A percentile compares a stretch with the other conserved stretches of the same genome.
Evolutionary conservation across 352 stramenopile genomes (phyloP).

Genomic region (Phytophthora cactorum): DNA sequence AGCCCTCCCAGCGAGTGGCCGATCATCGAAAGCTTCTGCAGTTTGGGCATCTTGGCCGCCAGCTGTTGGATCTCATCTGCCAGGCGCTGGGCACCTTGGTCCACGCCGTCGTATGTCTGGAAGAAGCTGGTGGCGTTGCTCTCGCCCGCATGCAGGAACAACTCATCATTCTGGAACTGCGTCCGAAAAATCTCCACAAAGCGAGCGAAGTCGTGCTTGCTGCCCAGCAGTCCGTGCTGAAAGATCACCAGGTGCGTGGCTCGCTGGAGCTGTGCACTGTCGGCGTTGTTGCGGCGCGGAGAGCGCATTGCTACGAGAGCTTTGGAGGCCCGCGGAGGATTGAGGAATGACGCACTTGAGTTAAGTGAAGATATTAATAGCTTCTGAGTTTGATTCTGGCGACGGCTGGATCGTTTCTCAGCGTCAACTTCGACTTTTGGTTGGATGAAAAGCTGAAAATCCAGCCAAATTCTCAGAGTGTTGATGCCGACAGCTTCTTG

Average conservation of each 20-base stretch:
- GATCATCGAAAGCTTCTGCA: constrained; percentile 76
- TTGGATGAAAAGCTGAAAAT: constrained; percentile 1
- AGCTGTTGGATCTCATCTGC: constrained; percentile 69
- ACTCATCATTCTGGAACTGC: constrained; percentile 50
- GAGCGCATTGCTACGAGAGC: constrained; percentile 19
- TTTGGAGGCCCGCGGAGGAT: background rate
- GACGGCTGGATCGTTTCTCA: constrained; percentile 12
- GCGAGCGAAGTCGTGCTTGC: constrained; percentile 62
- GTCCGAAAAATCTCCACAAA: constrained; percentile 61
- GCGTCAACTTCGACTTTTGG: background rate
- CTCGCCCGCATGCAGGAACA: constrained; percentile 54
- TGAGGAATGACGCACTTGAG: constrained; percentile 25
- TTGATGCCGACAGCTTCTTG: background rate
- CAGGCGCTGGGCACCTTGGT: constrained; percentile 68
- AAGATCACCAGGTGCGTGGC: constrained; percentile 74
- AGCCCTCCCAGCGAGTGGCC: constrained; percentile 83
- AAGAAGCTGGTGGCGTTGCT: constrained; percentile 69
- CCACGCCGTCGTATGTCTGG: constrained; percentile 82
- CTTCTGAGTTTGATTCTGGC: constrained; percentile 20
- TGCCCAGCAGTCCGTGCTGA: constrained; percentile 77
- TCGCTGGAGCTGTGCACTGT: constrained; percentile 11
- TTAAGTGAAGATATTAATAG: background rate
- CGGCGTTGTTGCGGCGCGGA: constrained; percentile 6
- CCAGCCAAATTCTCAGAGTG: background rate
- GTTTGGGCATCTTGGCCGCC: constrained; percentile 57